Evolutionary conservation across 73 alveolate species (phyloP), one percentile per base, ranked within the genome.

Genomic region (Stentor roeselii): DNA sequence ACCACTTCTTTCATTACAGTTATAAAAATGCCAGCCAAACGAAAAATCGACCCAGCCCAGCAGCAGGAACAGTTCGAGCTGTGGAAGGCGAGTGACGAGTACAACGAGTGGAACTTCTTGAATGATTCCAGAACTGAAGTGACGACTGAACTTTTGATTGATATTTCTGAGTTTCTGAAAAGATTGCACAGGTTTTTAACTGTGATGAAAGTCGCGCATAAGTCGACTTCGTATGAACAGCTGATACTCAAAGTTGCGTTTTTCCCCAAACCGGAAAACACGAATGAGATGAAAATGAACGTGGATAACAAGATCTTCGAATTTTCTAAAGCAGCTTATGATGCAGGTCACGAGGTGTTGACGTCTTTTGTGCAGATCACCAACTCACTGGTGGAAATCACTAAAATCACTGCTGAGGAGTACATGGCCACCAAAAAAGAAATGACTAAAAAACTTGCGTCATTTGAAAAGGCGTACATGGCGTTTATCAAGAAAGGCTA

Each of bases 11-110:
- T n/a, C n/a, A 50, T 50, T 50, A 50, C 67, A 11, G 21, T 50
- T 11, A 50, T 50, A 50, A 50, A 67, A 67, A 67, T 67, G 80
- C 80, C 80, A 67, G 41, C 50, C 0, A 67, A 40, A 67, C 21
- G 34, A 67, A 67, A 67, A 67, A 34, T 34, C 41, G 80, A 67
- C 80, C 80, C 80, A 34, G 80, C 80, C 11, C 41, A 21, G 27
- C 80, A 30, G 37, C 27, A 21, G n/a, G 42, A 67, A 32, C 80
- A 67, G 34, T 67, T 30, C 34, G 80, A 67, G 37, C 42, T 27
- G 21, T 67, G 80, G 80, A 21, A 30, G 37, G 34, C 21, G 34
- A 67, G 42, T 67, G 80, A 67, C 21, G 80, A 67, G 34, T 21
- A 11, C 50, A 40, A 36, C 1, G 34, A 34, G 42, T 67, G 80